Conservation (phyloP, 176 grass and related monocot species). For the Eremochloa ophiuroides region DNA sequence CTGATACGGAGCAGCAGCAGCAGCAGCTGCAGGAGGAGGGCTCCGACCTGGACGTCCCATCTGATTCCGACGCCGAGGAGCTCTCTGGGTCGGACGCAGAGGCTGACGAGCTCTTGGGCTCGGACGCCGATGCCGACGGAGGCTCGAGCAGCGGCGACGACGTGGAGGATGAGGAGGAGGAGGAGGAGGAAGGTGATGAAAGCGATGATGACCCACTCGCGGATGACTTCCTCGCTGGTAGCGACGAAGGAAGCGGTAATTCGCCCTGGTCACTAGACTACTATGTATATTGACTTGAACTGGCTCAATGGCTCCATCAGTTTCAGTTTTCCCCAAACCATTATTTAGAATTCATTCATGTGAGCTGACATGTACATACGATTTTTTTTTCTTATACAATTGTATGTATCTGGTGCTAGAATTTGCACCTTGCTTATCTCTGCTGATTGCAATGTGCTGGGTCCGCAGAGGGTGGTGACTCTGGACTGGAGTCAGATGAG, state of each 20-base stretch:
- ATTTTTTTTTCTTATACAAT: not conserved
- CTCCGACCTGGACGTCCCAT: constrained; percentile 27
- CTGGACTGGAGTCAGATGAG: constrained; percentile 61
- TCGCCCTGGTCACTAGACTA: not conserved
- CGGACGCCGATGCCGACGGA: constrained; percentile 24
- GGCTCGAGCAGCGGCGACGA: constrained; percentile 11
- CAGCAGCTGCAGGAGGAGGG: constrained; percentile 38
- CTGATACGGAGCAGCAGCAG: constrained; percentile 41
- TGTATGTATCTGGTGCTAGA: not conserved
- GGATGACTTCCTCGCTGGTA: constrained; percentile 74
- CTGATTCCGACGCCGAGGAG: constrained; percentile 33
- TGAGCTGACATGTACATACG: not conserved
- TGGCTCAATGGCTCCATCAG: not conserved
- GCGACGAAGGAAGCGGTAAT: constrained; percentile 57
- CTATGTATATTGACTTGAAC: not conserved
- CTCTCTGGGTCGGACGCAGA: constrained; percentile 30
- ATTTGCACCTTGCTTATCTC: not conserved
- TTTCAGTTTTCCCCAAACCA: constrained; percentile 7
- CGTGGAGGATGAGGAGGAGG: not conserved
- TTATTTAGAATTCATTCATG: constrained; percentile 12
- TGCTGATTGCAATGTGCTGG: not conserved
- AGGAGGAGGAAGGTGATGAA: not conserved
- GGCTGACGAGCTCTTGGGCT: constrained; percentile 25
- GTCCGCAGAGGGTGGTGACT: constrained; percentile 36
- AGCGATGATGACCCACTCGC: constrained; percentile 59